Conservation (phyloP, 78 protist species). For the Isochrysis galbana region DNA sequence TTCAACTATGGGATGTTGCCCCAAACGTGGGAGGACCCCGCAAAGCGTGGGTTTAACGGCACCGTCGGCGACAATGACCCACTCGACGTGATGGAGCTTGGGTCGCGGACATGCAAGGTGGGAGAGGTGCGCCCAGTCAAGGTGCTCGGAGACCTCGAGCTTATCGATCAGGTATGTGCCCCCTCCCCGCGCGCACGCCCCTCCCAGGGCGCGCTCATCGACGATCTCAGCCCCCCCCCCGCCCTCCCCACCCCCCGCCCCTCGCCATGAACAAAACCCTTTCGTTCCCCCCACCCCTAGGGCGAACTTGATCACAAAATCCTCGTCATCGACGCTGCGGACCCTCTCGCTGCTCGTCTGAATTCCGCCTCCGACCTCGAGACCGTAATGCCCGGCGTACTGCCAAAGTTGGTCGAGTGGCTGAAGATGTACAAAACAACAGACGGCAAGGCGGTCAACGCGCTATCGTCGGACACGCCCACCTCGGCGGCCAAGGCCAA, state of each 20-base stretch:
- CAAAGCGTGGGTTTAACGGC: neutral
- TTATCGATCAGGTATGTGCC: conserved; percentile 56
- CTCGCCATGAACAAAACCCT: neutral
- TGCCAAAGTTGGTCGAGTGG: conserved; percentile 40
- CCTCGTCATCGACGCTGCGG: conserved; percentile 29
- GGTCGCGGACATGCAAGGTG: neutral
- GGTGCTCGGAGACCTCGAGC: conserved; percentile 39
- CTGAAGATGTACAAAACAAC: conserved; percentile 52
- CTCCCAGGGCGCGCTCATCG: neutral
- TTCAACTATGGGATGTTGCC: conserved; percentile 64
- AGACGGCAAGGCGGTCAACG: conserved; percentile 38
- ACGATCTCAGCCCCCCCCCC: neutral
- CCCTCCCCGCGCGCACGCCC: too few species aligned
- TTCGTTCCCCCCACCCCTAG: too few species aligned
- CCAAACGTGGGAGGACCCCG: conserved; percentile 60
- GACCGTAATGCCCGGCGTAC: conserved; percentile 6
- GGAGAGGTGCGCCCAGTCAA: conserved; percentile 47
- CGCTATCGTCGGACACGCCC: conserved; percentile 25
- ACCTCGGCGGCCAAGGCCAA: neutral
- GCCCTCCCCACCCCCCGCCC: neutral
- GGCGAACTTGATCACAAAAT: conserved; percentile 49
- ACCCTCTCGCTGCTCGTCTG: neutral
- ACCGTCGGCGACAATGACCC: conserved; percentile 53
- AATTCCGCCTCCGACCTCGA: neutral
- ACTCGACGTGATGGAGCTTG: conserved; percentile 54